Evolutionary conservation across 2,329 filamentous ascomycete genomes (phyloP).

Genomic region (Blastomyces emzantsi): DNA sequence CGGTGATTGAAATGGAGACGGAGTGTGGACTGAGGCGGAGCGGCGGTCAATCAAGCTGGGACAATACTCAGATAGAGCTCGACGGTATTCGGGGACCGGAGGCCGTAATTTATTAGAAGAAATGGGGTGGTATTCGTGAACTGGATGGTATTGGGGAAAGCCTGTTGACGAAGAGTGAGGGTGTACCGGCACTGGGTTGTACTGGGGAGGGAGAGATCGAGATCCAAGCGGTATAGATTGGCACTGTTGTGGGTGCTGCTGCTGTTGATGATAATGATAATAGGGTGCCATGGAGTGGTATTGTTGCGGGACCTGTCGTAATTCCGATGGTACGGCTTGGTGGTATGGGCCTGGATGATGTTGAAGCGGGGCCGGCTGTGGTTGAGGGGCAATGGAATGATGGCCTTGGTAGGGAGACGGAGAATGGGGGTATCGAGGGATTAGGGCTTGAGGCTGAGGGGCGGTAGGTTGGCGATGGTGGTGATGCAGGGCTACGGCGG

Average conservation of each 20-base stretch:
- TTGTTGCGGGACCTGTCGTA: not conserved
- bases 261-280: not conserved
- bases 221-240: not conserved
- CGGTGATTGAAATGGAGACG: not conserved
- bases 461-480: conserved; percentile 1
- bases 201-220: not conserved
- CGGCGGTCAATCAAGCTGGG: conserved; percentile 1
- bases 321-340: not conserved
- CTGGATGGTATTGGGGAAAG: not conserved
- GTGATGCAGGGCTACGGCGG: not conserved
- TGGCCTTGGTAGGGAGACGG: not conserved
- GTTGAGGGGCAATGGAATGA: not conserved
- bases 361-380: not conserved
- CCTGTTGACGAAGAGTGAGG: not conserved
- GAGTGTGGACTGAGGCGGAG: not conserved
- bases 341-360: conserved; percentile 1
- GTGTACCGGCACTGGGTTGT: not conserved
- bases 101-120: not conserved
- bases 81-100: conserved; percentile 3
- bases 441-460: not conserved
- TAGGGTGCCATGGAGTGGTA: not conserved
- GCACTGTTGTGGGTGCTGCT: not conserved
- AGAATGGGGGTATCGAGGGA: not conserved
- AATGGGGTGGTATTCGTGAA: not conserved
- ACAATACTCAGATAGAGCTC: conserved; percentile 5